A percentile compares a stretch with the other conserved stretches of the same genome.
Evolutionary conservation across 2,329 filamentous ascomycete genomes (phyloP).

Genomic region (Sarocladiaceae sp.): DNA sequence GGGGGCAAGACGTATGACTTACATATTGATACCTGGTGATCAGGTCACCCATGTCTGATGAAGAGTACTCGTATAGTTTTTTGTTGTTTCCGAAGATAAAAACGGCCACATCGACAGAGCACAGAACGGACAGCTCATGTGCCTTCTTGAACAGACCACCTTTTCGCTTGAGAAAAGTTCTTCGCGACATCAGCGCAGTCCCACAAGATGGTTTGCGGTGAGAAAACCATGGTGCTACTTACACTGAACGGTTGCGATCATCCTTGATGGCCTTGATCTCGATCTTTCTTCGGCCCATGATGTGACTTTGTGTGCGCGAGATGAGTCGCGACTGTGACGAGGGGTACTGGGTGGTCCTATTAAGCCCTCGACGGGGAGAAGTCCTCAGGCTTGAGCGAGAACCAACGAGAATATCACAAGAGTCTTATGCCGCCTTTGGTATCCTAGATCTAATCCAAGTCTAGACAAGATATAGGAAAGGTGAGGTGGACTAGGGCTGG

Average conservation of each 20-base stretch:
- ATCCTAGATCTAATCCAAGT: too few species aligned
- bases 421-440: not conserved
- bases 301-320: constrained; percentile 11
- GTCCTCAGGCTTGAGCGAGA: constrained; percentile 1
- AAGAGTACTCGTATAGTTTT: constrained; percentile 98
- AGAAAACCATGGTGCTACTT: constrained; percentile 37
- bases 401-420: not conserved
- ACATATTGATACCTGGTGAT: constrained; percentile 88
- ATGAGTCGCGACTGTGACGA: not conserved
- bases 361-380: not conserved
- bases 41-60: constrained; percentile 85
- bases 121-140: constrained; percentile 94
- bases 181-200: constrained; percentile 37
- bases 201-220: constrained; percentile 9
- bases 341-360: not conserved
- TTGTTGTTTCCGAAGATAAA: constrained; percentile 99
- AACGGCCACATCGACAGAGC: constrained; percentile 96
- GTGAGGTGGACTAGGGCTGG: not conserved
- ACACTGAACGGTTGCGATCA: constrained; percentile 96
- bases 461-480: not conserved
- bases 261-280: constrained; percentile 99
- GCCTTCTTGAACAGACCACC: constrained; percentile 99
- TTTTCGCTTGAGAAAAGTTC: constrained; percentile 97
- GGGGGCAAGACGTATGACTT: constrained; percentile 32
- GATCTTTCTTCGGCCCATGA: constrained; percentile 97